These are phyloP conservation scores for Melastoma malabathricum DNA, from an alignment of 345 rosid genomes.

Conservation along the genomic window DNA sequence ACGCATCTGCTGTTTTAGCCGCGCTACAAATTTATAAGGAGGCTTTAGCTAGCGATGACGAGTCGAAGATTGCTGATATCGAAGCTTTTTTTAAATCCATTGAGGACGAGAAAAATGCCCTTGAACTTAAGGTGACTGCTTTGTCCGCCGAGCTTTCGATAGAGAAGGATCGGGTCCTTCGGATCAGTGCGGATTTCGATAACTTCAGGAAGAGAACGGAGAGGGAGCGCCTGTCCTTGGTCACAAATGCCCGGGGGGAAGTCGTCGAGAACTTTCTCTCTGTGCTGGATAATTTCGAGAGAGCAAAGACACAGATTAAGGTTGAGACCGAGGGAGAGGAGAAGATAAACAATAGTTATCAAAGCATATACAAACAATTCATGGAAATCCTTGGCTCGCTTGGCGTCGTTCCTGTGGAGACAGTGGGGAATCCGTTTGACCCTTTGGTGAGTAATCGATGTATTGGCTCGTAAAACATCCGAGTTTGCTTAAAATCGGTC, in stretches of 20 bases:
- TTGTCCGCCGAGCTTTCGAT: conserved; percentile 48
- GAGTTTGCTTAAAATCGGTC: conserved; percentile 45
- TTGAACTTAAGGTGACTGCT: conserved; percentile 40
- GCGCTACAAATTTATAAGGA: conserved; percentile 50
- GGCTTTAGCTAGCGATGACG: conserved; percentile 54
- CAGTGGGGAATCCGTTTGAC: conserved; percentile 76
- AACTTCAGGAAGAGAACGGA: conserved; percentile 94
- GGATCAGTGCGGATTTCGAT: conserved; percentile 91
- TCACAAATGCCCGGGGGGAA: conserved; percentile 85
- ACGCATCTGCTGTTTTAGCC: conserved; percentile 27
- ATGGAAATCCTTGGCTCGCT: conserved; percentile 59
- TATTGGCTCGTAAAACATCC: conserved; percentile 10
- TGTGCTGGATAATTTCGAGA: conserved; percentile 87
- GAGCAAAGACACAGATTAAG: conserved; percentile 86
- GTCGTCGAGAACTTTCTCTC: conserved; percentile 67
- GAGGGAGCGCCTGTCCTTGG: conserved; percentile 68
- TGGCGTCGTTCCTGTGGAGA: conserved; percentile 75
- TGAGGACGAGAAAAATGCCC: conserved; percentile 49
- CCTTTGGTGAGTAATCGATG: conserved; percentile 60
- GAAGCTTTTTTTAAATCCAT: conserved; percentile 54
- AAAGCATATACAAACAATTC: conserved; percentile 86
- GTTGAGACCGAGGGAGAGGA: conserved; percentile 82
- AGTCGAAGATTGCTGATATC: conserved; percentile 44
- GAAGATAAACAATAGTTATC: conserved; percentile 77
- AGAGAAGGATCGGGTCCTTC: conserved; percentile 65